These are phyloP conservation scores for Suillus luteus DNA, from an alignment of 768 basidiomycete species.

Conservation along the genomic window DNA sequence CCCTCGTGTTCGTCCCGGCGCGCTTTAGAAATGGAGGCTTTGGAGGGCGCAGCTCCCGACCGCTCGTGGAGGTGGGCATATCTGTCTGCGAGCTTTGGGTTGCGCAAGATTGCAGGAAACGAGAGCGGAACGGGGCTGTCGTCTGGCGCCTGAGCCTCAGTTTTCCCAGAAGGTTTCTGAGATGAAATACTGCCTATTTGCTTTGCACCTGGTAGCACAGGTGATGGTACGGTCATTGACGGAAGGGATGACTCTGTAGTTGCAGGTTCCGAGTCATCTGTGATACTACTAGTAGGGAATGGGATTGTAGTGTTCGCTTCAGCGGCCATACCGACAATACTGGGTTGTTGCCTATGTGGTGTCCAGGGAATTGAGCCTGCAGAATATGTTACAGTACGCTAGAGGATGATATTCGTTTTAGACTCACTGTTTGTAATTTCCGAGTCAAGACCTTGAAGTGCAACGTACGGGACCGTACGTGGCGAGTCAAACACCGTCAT, in stretches of 20 bases:
- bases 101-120: conserved; percentile 70
- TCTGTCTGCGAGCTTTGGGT: conserved; percentile 51
- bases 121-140: conserved; percentile 53
- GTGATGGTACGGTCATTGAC: too few relatives aligned
- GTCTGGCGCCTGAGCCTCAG: conserved; percentile 2
- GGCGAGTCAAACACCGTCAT: not conserved
- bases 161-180: not conserved
- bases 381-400: not conserved
- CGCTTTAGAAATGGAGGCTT: conserved; percentile 38
- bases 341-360: not conserved
- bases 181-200: not conserved
- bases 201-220: not conserved
- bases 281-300: not conserved
- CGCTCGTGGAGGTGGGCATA: conserved; percentile 52
- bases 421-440: not conserved
- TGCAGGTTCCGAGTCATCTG: not conserved
- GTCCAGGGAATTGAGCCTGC: not conserved
- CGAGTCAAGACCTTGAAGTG: not conserved
- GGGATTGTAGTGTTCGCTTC: not conserved
- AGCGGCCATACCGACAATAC: not conserved
- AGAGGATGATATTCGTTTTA: not conserved
- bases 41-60: conserved; percentile 14
- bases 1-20: conserved; percentile 68
- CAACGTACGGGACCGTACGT: not conserved
- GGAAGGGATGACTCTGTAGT: not conserved